Conservation (phyloP, 2,329 filamentous ascomycete species). For the Beauveria sp. region DNA sequence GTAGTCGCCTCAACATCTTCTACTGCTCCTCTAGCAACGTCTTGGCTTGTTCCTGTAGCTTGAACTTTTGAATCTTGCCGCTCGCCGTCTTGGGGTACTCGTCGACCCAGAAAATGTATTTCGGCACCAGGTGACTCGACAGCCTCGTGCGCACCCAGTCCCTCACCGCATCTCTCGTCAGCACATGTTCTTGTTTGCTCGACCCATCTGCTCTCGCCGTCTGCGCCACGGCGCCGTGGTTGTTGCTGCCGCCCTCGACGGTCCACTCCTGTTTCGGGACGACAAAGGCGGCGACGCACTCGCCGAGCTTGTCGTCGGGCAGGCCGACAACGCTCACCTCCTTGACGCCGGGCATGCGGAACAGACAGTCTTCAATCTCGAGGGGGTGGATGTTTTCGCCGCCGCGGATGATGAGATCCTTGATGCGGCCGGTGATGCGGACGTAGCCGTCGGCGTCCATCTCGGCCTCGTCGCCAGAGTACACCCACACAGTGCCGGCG, state of each 20-base stretch:
- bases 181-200: conserved; percentile 12
- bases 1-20: no score
- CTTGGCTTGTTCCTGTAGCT: conserved; percentile 59
- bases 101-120: conserved; percentile 78
- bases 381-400: conserved; percentile 95
- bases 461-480: conserved; percentile 81
- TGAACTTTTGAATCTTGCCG: conserved; percentile 96
- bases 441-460: conserved; percentile 83
- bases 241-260: conserved; percentile 15
- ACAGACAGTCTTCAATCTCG: conserved; percentile 83
- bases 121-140: conserved; percentile 72
- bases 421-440: conserved; percentile 82
- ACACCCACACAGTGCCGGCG: conserved; percentile 67
- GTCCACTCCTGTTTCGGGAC: conserved; percentile 36
- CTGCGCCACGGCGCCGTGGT: conserved; percentile 18
- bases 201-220: conserved; percentile 9
- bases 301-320: conserved; percentile 74
- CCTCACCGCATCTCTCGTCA: conserved; percentile 54
- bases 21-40: conserved; percentile 21
- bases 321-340: conserved; percentile 82
- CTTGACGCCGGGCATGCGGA: conserved; percentile 60
- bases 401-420: conserved; percentile 89
- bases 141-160: conserved; percentile 65
- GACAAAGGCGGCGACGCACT: conserved; percentile 80
- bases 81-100: conserved; percentile 92